Evolutionary conservation across 495 filamentous ascomycete genomes (phyloP).

Genomic region (Annulohypoxylon moriforme): DNA sequence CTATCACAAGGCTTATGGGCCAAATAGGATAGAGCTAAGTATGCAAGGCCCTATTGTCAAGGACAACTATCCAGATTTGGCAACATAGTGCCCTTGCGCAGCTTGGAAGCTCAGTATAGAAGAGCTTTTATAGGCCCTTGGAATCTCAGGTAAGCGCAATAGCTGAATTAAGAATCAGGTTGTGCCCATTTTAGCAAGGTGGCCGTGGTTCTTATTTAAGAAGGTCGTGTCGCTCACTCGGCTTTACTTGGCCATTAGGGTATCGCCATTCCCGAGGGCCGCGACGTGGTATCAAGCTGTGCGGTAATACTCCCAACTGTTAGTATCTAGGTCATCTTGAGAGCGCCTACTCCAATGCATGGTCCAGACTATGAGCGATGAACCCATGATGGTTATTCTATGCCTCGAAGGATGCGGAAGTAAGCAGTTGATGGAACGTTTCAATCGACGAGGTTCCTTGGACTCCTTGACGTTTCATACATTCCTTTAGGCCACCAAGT

Average conservation of each 20-base stretch:
- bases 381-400: not conserved
- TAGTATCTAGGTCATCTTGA: not conserved
- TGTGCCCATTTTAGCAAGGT: constrained; percentile 17
- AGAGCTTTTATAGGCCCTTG: not conserved
- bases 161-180: not conserved
- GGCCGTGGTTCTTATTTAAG: constrained; percentile 23
- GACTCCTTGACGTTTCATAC: constrained; percentile 5
- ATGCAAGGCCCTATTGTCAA: constrained; percentile 35
- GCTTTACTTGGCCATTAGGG: constrained; percentile 8
- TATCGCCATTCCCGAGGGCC: constrained; percentile 20
- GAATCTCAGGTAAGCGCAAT: not conserved
- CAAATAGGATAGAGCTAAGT: not conserved
- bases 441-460: constrained; percentile 2
- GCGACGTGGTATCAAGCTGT: constrained; percentile 3
- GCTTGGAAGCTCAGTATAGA: constrained; percentile 2
- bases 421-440: constrained; percentile 27
- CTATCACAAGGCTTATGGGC: constrained; percentile 2
- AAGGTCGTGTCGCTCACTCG: constrained; percentile 24
- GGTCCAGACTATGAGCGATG: no score
- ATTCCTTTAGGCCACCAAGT: constrained; percentile 16
- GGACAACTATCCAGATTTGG: constrained; percentile 23
- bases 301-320: not conserved
- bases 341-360: no score
- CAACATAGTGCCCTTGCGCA: constrained; percentile 10
- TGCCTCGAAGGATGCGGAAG: not conserved